phyloP scores from a whole-genome alignment of 2,329 filamentous ascomycete species.

The Blastomyces silverae region DNA sequence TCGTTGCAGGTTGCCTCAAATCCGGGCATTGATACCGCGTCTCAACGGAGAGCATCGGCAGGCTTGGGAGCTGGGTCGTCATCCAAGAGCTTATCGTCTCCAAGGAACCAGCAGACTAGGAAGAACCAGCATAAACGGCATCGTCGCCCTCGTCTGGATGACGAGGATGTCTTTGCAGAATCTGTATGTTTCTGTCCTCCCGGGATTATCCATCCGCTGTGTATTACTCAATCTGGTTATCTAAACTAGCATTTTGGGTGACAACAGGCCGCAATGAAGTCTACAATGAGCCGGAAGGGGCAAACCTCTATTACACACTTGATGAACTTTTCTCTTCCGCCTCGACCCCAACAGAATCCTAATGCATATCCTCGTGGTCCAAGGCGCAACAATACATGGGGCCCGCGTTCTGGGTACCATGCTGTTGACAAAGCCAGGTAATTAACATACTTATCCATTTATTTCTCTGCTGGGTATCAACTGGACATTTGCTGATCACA shows the following conservation, averaged over 20 bases:
- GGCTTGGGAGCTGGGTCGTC: conserved; percentile 37
- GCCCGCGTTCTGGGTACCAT: conserved; percentile 81
- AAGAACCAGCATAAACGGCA: conserved; percentile 81
- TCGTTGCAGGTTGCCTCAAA: conserved; percentile 32
- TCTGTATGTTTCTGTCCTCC: conserved; percentile 50
- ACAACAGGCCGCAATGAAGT: conserved; percentile 54
- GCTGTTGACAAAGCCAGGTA: conserved; percentile 83
- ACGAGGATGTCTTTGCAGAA: conserved; percentile 86
- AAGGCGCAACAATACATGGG: conserved; percentile 71
- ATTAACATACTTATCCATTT: conserved; percentile 22
- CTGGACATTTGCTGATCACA: conserved; percentile 12
- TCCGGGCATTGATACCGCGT: conserved; percentile 31
- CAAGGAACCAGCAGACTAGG: conserved; percentile 65
- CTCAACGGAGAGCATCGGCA: conserved; percentile 39
- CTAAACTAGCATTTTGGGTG: background rate
- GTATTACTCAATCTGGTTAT: background rate
- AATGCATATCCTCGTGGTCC: conserved; percentile 51
- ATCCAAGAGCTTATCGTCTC: conserved; percentile 33
- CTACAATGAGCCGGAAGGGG: conserved; percentile 67
- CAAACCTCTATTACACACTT: conserved; percentile 96
- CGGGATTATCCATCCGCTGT: background rate
- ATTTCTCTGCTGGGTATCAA: background rate
- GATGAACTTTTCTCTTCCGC: conserved; percentile 80
- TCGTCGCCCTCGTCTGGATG: conserved; percentile 63
- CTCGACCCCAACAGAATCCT: conserved; percentile 58